Evolutionary conservation across 805 yeast genomes (phyloP).

Genomic region (Candida palmyrensis): DNA sequence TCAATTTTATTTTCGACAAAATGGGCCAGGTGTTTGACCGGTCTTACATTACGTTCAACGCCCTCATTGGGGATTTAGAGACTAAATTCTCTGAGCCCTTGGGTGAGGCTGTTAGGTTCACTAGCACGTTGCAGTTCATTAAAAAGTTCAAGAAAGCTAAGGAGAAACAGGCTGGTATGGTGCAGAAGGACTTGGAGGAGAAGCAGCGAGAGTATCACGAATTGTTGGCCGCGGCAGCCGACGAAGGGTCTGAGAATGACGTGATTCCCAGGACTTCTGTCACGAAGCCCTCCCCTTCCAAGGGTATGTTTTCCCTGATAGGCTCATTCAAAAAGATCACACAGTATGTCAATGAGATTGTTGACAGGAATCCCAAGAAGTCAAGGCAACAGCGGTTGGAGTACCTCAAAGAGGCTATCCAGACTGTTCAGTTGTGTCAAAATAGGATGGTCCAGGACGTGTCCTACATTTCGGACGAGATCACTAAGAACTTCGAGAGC

Average conservation of each 20-base stretch:
- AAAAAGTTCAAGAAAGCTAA: constrained; percentile 50
- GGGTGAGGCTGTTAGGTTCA: constrained; percentile 66
- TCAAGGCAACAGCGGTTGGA: constrained; percentile 50
- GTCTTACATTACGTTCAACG: constrained; percentile 47
- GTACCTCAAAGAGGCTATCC: constrained; percentile 46
- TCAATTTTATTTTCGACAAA: constrained; percentile 52
- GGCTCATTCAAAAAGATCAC: constrained; percentile 43
- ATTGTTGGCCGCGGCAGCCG: constrained; percentile 15
- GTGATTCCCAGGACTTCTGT: too few relatives aligned
- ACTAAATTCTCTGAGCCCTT: constrained; percentile 63
- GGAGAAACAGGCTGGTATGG: constrained; percentile 24
- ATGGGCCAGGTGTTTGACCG: constrained; percentile 85
- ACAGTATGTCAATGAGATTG: constrained; percentile 50
- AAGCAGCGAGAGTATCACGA: constrained; percentile 28
- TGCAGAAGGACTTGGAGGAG: constrained; percentile 28
- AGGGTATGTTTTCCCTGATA: constrained; percentile 43
- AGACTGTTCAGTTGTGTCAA: constrained; percentile 48
- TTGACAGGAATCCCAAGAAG: constrained; percentile 64
- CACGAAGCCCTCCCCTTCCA: constrained; percentile 16
- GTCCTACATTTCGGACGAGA: constrained; percentile 36
- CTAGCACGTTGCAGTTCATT: constrained; percentile 52
- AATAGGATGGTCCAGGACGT: constrained; percentile 36
- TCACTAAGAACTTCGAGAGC: constrained; percentile 42
- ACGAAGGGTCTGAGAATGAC: too few relatives aligned
- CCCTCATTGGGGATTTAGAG: constrained; percentile 48